A percentile compares a stretch with the other conserved stretches of the same genome.
phyloP scores from a whole-genome alignment of 208 protist species.

The Porcisia hertigi region DNA sequence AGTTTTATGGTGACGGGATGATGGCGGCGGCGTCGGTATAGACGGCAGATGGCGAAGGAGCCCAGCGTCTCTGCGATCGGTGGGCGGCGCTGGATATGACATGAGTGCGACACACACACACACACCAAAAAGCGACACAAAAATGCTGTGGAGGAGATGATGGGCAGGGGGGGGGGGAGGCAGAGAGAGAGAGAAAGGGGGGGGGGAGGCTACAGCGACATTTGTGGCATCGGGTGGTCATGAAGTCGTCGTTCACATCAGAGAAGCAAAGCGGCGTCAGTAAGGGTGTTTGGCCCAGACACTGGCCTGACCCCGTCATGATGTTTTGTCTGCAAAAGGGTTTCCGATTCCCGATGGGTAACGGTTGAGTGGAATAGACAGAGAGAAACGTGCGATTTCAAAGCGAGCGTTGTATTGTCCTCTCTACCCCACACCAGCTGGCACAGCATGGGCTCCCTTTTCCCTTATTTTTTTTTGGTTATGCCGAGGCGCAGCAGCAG shows the following conservation, averaged over 20 bases:
- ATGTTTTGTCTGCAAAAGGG: background rate
- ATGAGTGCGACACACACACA: background rate
- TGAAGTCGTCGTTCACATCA: background rate
- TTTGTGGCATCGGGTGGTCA: background rate
- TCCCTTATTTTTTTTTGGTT: background rate
- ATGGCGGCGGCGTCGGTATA: background rate
- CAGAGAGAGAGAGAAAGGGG: background rate
- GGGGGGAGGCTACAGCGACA: background rate
- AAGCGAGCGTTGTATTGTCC: background rate
- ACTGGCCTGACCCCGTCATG: background rate
- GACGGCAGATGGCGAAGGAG: conserved; percentile 3
- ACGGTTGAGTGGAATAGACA: background rate
- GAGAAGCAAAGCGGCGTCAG: background rate
- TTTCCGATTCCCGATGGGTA: background rate
- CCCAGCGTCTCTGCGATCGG: conserved; percentile 10
- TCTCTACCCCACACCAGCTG: background rate
- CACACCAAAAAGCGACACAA: background rate
- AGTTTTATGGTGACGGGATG: conserved; percentile 4
- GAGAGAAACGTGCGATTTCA: background rate
- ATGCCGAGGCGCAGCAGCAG: background rate
- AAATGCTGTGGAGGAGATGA: background rate
- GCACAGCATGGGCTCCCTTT: background rate
- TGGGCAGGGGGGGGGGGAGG: background rate
- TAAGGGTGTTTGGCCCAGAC: background rate
- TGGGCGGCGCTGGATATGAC: conserved; percentile 23